Evolutionary conservation across 1,139 yeast species (phyloP), one percentile per base, ranked within the genome.

Genomic region (Geotrichum australiense): DNA sequence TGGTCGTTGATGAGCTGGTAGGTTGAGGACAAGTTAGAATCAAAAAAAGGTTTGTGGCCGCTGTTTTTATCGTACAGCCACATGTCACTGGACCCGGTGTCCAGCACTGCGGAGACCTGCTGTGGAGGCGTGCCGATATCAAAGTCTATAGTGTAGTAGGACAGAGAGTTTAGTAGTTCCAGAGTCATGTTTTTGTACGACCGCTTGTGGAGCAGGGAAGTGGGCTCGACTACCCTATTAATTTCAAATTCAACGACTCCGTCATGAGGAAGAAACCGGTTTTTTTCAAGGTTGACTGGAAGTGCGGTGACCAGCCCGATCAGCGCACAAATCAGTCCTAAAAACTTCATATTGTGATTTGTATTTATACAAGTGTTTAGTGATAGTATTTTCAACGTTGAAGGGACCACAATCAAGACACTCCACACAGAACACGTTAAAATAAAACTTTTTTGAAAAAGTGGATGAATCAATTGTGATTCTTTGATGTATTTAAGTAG

Each of bases 11-110:
- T 43, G 35, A 25, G 42, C 11, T 46, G 45, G 38, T 47, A 54
- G 4, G 54, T 46, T 5, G 56, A 46, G 4, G 61, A 56, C 11
- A 49, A 35, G 14, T 42, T 31, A 1, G 56, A 47, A 42, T 49
- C 48, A 42, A 42, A 57, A 25, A 41, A 36, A 2, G 50, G 50
- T 3, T 41, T 30, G 31, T 39, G 48, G 11, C 53, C 52, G 11
- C 53, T 57, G 15, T 53, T 51, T 2, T 63, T 58, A 18, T 62
- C 61, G 47, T 58, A 56, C 32, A 70, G 59, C 74, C 74, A 70
- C 43, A 69, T 52, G 48, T 69, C 74, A 26, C 69, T 55, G 10
- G 72, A 66, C 6, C 73, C 74, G 2, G 75, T 71, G 50, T 70
- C 75, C 18, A 70, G 52, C 34, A 69, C 54, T 18, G 69, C 66